phyloP scores from a whole-genome alignment of 768 basidiomycete species.

The Epithele typhae region DNA sequence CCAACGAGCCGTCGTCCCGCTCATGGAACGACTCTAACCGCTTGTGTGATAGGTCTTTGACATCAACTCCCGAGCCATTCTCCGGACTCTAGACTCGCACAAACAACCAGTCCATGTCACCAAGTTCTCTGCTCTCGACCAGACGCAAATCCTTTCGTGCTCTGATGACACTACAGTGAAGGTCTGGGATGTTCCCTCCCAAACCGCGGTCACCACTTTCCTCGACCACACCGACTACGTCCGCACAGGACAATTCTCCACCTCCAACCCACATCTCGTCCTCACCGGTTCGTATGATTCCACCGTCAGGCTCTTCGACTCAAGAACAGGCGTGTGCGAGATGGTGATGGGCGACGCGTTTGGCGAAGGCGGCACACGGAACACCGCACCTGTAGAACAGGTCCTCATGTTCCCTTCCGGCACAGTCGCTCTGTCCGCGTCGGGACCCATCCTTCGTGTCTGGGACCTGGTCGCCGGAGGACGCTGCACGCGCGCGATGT shows the following conservation, averaged over 20 bases:
- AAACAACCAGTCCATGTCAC: slow-evolving; percentile 96
- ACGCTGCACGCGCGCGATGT: slow-evolving; percentile 83
- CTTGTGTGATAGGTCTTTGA: slow-evolving; percentile 69
- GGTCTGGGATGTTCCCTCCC: slow-evolving; percentile 94
- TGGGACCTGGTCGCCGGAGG: slow-evolving; percentile 96
- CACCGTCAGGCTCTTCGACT: slow-evolving; percentile 84
- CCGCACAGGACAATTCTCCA: slow-evolving; percentile 84
- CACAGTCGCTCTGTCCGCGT: slow-evolving; percentile 77
- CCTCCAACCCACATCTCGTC: slow-evolving; percentile 76
- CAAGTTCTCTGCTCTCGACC: slow-evolving; percentile 79
- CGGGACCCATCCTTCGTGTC: slow-evolving; percentile 88
- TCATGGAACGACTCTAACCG: not conserved
- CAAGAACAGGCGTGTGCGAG: slow-evolving; percentile 78
- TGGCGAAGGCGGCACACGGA: slow-evolving; percentile 26
- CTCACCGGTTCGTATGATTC: slow-evolving; percentile 95
- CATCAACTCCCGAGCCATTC: slow-evolving; percentile 83
- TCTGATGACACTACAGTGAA: slow-evolving; percentile 95
- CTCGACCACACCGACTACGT: slow-evolving; percentile 92
- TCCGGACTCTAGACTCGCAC: slow-evolving; percentile 88
- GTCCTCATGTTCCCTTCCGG: slow-evolving; percentile 91
- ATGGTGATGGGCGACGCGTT: slow-evolving; percentile 63
- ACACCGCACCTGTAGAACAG: slow-evolving; percentile 77
- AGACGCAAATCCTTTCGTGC: slow-evolving; percentile 86
- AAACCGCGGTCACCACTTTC: slow-evolving; percentile 75
- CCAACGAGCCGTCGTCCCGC: not conserved